Evolutionary conservation across 1,284 basidiomycete species (phyloP).

Genomic region (Trametes hirsuta): DNA sequence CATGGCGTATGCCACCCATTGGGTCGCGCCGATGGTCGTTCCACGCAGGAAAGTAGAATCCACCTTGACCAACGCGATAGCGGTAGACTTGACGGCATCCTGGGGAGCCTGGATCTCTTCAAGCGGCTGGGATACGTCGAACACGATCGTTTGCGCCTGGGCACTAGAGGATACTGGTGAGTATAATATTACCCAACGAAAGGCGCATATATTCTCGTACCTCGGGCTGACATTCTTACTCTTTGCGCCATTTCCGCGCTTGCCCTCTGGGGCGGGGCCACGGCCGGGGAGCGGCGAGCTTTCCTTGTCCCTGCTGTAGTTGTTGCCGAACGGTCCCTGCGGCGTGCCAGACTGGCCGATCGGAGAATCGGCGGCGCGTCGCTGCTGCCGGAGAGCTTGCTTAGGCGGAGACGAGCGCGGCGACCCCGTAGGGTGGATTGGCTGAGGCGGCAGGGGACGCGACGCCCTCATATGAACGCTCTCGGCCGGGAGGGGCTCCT

Average conservation of each 20-base stretch:
- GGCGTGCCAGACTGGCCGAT: constrained; percentile 46
- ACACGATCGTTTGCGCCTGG: constrained; percentile 60
- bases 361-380: constrained; percentile 38
- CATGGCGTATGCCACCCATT: constrained; percentile 90
- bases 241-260: constrained; percentile 44
- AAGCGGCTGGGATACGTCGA: constrained; percentile 71
- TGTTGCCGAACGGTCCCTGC: constrained; percentile 42
- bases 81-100: constrained; percentile 77
- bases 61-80: constrained; percentile 82
- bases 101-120: constrained; percentile 73
- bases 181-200: neutral
- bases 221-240: constrained; percentile 59
- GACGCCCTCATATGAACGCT: constrained; percentile 45
- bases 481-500: constrained; percentile 47
- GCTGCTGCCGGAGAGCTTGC: constrained; percentile 33
- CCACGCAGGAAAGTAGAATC: constrained; percentile 80
- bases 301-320: constrained; percentile 63
- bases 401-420: constrained; percentile 72
- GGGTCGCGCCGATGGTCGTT: constrained; percentile 82
- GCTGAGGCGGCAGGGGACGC: constrained; percentile 56
- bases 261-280: constrained; percentile 34
- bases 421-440: constrained; percentile 54
- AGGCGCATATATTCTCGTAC: constrained; percentile 38
- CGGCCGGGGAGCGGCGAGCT: constrained; percentile 63
- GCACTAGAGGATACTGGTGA: constrained; percentile 9